Evolutionary conservation across 805 yeast genomes (phyloP), one percentile per base, ranked within the genome.

Genomic region (Starmerella gropengiesseri): DNA sequence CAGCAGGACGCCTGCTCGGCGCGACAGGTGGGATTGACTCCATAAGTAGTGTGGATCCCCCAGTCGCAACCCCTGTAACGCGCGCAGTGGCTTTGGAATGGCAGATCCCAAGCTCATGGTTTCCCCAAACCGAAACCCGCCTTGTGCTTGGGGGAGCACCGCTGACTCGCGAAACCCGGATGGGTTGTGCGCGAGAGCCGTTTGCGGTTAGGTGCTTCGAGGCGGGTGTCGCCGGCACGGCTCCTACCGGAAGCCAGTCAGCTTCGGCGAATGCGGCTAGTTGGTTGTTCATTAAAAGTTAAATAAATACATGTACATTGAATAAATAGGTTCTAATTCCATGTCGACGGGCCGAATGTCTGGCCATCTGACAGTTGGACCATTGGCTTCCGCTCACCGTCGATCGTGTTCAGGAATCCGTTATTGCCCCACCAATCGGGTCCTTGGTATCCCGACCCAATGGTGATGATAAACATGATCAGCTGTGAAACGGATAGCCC

Each of bases 1-100:
- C 0, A 85, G 69, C 54, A 86, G 68, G 16, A 87, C 95, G 0
- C 89, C 77, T 0, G 95, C 78, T 36, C 95, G 68, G 43, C 96
- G 66, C 6, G 67, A 52, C 0, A 70, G 58, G 0, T 95, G 95
- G 8, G 81, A 55, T 25, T 59, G 59, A 55, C 73, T 70, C 69
- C 95, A 65, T 14, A 57, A 8, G 6, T 11, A 14, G n/a, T n/a
- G 20, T 1, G 53, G 48, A 13, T 41, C 41, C 3, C 35, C 25
- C 12, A 50, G 32, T n/a, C n/a, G 7, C n/a, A 18, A 18, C 4
- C 20, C 7, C 28, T 41, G 27, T 17, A 37, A 26, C 5, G 34
- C 8, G 20, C 33, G 23, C 25, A 44, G 39, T 9, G 35, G 13
- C 25, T 14, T 20, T 12, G 39, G 44, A 26, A 37, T 23, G 28